Base-by-base conservation (phyloP, 2,329 filamentous ascomycete genomes). In the Colletotrichum sublineola region DNA sequence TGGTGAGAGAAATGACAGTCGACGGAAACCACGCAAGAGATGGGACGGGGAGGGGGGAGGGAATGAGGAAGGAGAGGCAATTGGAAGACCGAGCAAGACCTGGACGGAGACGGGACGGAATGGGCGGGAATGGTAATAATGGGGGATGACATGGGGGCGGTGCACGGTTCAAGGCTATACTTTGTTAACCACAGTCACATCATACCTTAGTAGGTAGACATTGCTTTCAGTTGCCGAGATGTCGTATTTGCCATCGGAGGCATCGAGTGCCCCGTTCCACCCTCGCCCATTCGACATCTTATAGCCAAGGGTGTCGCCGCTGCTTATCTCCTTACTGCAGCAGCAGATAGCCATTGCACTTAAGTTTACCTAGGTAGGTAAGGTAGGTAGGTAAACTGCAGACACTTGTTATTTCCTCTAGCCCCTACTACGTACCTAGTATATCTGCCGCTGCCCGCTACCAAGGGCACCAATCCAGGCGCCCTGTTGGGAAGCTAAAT, bases 381-480 rank as follows among this genome's bases (percentile, higher is more conserved):
- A n/a, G 9, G 9, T n/a, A 36, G 53, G 53, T n/a, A 15, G 15
- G 53, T 31, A 38, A 2, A 57, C 55, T 24, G 20, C 55, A 57
- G 55, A 40, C n/a, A n/a, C 20, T 40, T 33, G 8, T 40, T 40
- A 14, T 36, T 42, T 69, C 62, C 62, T n/a, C 53, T 57, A 55
- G 46, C 63, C 57, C 68, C 66, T 61, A 24, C 24, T 24, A 24
- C 24, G 24, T 24, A 24, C 24, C 24, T 24, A 24, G 24, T 24
- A 57, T 40, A 69, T 69, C 69, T 72, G 69, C 69, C 66, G 69
- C 66, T 55, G 46, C 55, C 55, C 55, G 46, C 57, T 69, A 40
- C 61, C 38, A 20, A 53, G 50, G 38, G 57, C 66, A 55, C 69
- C 69, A 72, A 72, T 72, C 58, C 68, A 50, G n/a, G 7, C 18